Percentiles rank a stretch among this genome's conserved stretches.
phyloP scores from a whole-genome alignment of 345 rosid genomes.

The Citrus medica region DNA sequence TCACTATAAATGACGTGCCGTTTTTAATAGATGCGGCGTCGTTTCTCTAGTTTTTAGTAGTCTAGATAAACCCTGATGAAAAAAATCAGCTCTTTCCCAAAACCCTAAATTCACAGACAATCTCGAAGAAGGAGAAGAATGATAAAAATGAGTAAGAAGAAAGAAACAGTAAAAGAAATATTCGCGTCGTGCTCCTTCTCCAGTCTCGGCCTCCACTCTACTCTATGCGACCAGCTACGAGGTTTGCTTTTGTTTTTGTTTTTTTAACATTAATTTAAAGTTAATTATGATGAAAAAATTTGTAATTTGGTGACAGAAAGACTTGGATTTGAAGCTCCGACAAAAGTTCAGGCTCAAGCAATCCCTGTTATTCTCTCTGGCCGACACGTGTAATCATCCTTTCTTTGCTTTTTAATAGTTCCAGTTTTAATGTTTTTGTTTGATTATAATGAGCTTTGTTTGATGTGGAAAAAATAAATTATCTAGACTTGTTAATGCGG shows the following conservation, averaged over 20 bases:
- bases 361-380: constrained; percentile 92
- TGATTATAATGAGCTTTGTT: neutral
- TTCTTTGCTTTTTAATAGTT: neutral
- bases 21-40: neutral
- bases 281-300: neutral
- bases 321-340: constrained; percentile 82
- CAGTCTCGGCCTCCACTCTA: constrained; percentile 60
- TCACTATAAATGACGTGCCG: no score
- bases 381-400: constrained; percentile 78
- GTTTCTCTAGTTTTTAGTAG: neutral
- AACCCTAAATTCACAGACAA: neutral
- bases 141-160: constrained; percentile 7
- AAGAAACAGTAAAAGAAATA: constrained; percentile 19
- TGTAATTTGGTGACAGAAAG: constrained; percentile 48
- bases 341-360: constrained; percentile 85
- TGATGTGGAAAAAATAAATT: neutral
- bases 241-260: constrained; percentile 29
- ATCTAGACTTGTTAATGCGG: constrained; percentile 87
- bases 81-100: neutral
- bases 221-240: constrained; percentile 53
- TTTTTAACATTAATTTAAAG: neutral
- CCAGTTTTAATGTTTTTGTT: neutral
- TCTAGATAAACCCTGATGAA: neutral
- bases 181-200: constrained; percentile 73
- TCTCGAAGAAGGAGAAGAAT: neutral